phyloP scores from a whole-genome alignment of 129 eudicot species.

The Chrysanthemum makinoi region DNA sequence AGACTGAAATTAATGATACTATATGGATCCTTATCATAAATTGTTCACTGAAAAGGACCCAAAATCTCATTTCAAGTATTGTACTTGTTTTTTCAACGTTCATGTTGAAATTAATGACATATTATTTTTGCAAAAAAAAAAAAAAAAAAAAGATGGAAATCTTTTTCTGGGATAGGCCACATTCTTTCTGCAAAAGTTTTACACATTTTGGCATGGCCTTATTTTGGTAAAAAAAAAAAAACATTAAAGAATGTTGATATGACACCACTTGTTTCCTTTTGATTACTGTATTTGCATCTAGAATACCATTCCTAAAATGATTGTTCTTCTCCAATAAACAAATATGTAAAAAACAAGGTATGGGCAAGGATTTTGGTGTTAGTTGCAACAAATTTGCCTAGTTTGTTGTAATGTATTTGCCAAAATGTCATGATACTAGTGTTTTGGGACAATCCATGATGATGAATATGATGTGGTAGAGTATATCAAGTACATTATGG shows the following conservation, averaged over 20 bases:
- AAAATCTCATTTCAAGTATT: too few species aligned
- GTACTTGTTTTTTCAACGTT: too few species aligned
- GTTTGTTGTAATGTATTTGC: background rate
- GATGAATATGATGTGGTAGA: constrained; percentile 26
- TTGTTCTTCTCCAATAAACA: background rate
- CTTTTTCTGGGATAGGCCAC: constrained; percentile 26
- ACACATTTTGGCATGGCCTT: constrained; percentile 25
- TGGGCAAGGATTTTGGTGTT: constrained; percentile 1
- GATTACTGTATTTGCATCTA: background rate
- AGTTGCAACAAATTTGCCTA: background rate
- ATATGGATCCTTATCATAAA: too few species aligned
- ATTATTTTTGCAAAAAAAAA: too few species aligned
- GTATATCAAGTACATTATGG: constrained; percentile 24
- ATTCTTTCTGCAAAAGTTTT: constrained; percentile 37
- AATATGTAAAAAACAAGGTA: background rate
- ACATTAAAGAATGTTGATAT: constrained; percentile 17
- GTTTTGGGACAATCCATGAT: constrained; percentile 10
- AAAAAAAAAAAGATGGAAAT: background rate
- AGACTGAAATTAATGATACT: background rate
- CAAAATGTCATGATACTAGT: background rate
- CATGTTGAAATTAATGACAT: too few species aligned
- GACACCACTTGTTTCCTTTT: constrained; percentile 18
- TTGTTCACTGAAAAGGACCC: constrained; percentile 20
- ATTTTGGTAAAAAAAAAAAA: constrained; percentile 25
- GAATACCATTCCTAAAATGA: background rate